These are phyloP conservation scores for Adansonia digitata DNA, from an alignment of 345 rosid species.

Conservation along the genomic window DNA sequence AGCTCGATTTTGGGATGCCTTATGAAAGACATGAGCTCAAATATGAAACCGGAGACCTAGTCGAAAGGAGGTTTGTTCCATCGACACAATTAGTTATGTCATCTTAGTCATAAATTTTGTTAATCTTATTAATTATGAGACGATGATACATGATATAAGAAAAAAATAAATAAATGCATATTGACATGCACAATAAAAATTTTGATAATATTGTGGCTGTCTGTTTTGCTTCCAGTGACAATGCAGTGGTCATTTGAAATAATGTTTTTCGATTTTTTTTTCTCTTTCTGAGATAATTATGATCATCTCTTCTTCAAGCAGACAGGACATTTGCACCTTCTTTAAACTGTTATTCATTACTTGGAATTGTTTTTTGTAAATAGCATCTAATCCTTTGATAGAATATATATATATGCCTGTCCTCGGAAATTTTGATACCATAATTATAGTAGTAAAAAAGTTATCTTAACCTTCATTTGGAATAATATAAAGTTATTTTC, in stretches of 20 bases:
- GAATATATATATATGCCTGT: no score
- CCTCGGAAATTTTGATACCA: no score
- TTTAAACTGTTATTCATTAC: neutral
- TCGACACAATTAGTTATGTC: conserved; percentile 54
- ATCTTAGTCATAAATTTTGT: conserved; percentile 27
- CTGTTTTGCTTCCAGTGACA: neutral
- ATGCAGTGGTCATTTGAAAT: neutral
- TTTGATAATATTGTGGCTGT: neutral
- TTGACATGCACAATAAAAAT: neutral
- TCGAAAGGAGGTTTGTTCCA: conserved; percentile 45
- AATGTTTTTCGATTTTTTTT: neutral
- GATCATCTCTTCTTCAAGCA: no score
- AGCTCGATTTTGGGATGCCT: conserved; percentile 35
- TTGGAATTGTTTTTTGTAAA: no score
- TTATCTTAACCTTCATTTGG: no score
- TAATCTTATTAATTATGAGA: neutral
- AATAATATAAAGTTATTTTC: no score
- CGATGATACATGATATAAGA: neutral
- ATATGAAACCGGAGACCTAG: conserved; percentile 36
- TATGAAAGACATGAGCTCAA: conserved; percentile 31
- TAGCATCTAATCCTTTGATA: no score
- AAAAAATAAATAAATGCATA: neutral
- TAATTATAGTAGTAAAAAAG: no score
- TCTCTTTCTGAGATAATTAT: no score
- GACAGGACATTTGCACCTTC: neutral